Evolutionary conservation across 2,329 filamentous ascomycete genomes (phyloP).

Genomic region (Cordyceps javanica): DNA sequence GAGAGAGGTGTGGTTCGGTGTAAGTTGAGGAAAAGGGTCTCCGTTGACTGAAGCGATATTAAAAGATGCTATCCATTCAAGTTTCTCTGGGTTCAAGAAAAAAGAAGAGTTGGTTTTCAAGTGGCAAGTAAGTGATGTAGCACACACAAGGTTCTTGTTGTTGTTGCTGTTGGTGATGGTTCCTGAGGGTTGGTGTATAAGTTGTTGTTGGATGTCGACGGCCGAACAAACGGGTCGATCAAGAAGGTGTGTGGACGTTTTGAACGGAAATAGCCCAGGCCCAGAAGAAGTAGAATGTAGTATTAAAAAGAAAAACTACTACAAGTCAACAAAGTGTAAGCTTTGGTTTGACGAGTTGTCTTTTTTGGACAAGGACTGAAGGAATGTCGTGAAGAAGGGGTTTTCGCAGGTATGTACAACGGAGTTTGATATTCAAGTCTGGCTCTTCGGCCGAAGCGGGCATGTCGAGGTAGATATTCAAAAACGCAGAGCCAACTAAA

Average conservation of each 20-base stretch:
- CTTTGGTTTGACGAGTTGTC: background rate
- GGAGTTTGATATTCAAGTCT: conserved; percentile 10
- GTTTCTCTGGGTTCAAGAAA: background rate
- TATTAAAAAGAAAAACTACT: conserved; percentile 7
- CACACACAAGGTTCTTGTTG: background rate
- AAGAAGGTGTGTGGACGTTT: background rate
- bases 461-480: conserved; percentile 14
- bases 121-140: background rate
- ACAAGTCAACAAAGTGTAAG: conserved; percentile 1
- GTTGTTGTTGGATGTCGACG: conserved; percentile 8
- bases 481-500: background rate
- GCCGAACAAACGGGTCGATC: conserved; percentile 13
- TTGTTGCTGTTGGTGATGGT: background rate
- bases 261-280: background rate
- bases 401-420: conserved; percentile 7
- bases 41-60: background rate
- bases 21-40: background rate
- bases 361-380: conserved; percentile 1
- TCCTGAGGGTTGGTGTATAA: background rate
- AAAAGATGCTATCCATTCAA: conserved; percentile 10
- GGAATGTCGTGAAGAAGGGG: conserved; percentile 11
- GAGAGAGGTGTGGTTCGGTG: background rate
- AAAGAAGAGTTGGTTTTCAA: background rate
- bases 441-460: conserved; percentile 2
- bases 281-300: background rate